Evolutionary conservation across 2,329 filamentous ascomycete genomes (phyloP), one percentile per base, ranked within the genome.

Genomic region (Xylaria sp.): DNA sequence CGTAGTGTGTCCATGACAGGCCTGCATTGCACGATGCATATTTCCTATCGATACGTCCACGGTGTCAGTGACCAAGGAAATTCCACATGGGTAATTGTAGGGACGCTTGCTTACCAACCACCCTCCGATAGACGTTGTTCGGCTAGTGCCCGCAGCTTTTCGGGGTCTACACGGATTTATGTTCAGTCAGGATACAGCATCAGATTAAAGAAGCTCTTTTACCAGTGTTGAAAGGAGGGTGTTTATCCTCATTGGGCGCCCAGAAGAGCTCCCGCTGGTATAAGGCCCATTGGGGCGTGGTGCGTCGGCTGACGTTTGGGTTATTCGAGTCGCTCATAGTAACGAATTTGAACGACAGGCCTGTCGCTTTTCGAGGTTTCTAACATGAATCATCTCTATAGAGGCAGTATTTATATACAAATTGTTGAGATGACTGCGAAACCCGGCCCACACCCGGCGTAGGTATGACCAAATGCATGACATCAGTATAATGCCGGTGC

Each of bases 1-100:
- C 86, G n/a, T 82, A 79, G 69, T 84, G 83, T 2, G 82, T 84
- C 72, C 81, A 82, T 0, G 84, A 87, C 67, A 84, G 82, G 18
- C 86, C 85, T 2, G 86, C 86, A 72, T 88, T 89, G 68, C 82
- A 87, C 13, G 86, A 87, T 32, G 86, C 84, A 69, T 88, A 88
- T 75, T 83, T 84, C 80, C 81, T 81, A 18, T 21, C 1, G 25
- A 23, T 35, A 47, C n/a, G n/a, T n/a, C n/a, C n/a, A n/a, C n/a
- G 5, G 32, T 2, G 5, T 35, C n/a, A 47, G 32, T 35, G 29
- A 25, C 29, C 47, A 18, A 10, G 6, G 4, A 35, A 35, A 35
- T 35, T 6, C 5, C 10, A 10, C 10, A 35, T 9, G 32, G 5
- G 1, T 2, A 9, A 48, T 4, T 18, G 3, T 25, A 29, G 23